Base-by-base conservation (phyloP, 345 rosid genomes). In the Cardamine resedifolia region DNA sequence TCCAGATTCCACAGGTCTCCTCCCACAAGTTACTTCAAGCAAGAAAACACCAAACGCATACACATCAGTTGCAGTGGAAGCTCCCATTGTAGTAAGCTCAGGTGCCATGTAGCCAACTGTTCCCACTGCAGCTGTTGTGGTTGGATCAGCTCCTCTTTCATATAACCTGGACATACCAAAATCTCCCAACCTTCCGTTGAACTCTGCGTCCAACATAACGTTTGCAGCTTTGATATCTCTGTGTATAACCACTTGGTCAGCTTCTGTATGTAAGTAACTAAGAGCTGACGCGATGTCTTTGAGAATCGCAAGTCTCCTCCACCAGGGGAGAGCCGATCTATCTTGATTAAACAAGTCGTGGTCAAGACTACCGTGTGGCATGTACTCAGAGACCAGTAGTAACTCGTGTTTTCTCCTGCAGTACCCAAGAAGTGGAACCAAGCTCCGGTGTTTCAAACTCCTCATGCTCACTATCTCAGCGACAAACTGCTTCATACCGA, bases 161-260 rank as follows among this genome's bases (percentile, higher is more conserved):
- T 87, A 86, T 66, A 94, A 58, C 81, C 86, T 88, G 3, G 99
- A 93, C 16, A 95, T 88, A 24, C 99, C 99, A 36, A 95, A 95
- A 81, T 90, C 99, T 2, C 99, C 96, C 19, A 91, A 83, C 79
- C 81, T 87, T 30, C 96, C 99, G 12, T 86, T 88, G 45, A 88
- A 61, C 12, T 89, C 93, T 2, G 78, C 50, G 63, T 95, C 88
- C 27, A 83, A 61, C 57, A 83, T 79, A 14, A 83, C 68, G 31
- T 85, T 85, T 24, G 81, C 68, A 21, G 89, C 83, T 75, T 85
- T 85, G 49, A 85, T 69, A 18, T 85, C 89, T 77, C 87, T 74
- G 28, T 85, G 89, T 24, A 83, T 58, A 19, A 85, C 85, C 16
- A 83, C 83, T 55, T 83, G 83, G 44, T 85, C 87, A 75, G 84